Evolutionary conservation across 1,284 basidiomycete species (phyloP).

Genomic region (Apiotrichum laibachii): DNA sequence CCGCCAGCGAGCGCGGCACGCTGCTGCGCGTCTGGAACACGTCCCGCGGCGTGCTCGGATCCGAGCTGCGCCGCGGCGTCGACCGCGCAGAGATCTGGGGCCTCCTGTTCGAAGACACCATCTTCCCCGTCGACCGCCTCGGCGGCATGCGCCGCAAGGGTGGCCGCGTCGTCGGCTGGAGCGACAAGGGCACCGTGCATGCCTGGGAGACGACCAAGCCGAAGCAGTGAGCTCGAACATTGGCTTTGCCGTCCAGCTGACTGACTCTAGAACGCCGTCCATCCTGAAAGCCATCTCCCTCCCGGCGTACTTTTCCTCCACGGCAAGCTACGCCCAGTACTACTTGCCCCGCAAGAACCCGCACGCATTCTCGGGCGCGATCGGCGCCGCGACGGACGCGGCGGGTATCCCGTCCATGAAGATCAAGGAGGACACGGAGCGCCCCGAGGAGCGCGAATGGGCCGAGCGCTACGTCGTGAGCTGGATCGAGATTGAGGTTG

Average conservation of each 20-base stretch:
- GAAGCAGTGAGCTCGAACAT: neutral
- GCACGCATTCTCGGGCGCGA: slow-evolving; percentile 41
- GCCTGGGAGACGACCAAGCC: slow-evolving; percentile 55
- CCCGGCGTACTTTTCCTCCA: slow-evolving; percentile 88
- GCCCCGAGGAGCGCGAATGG: slow-evolving; percentile 59
- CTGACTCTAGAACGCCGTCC: neutral
- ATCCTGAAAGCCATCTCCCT: slow-evolving; percentile 68
- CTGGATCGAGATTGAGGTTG: slow-evolving; percentile 67
- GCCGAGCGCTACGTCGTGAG: slow-evolving; percentile 81
- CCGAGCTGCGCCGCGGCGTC: slow-evolving; percentile 80
- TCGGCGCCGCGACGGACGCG: slow-evolving; percentile 50
- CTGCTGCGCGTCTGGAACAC: slow-evolving; percentile 87
- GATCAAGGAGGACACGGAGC: slow-evolving; percentile 49
- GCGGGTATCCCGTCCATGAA: slow-evolving; percentile 32
- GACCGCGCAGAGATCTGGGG: slow-evolving; percentile 92
- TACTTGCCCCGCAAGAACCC: slow-evolving; percentile 65
- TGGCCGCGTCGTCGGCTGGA: slow-evolving; percentile 57
- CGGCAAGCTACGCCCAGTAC: slow-evolving; percentile 91
- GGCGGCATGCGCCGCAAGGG: slow-evolving; percentile 40
- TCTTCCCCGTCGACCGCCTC: slow-evolving; percentile 66
- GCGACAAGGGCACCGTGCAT: slow-evolving; percentile 95
- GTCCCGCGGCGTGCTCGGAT: slow-evolving; percentile 66
- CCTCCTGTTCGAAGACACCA: slow-evolving; percentile 54
- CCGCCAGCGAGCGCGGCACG: slow-evolving; percentile 80
- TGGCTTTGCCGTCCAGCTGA: neutral